Percentiles rank a stretch among this genome's conserved stretches.
Evolutionary conservation across 495 filamentous ascomycete species (phyloP).

Genomic region (Podospora fimiseda): DNA sequence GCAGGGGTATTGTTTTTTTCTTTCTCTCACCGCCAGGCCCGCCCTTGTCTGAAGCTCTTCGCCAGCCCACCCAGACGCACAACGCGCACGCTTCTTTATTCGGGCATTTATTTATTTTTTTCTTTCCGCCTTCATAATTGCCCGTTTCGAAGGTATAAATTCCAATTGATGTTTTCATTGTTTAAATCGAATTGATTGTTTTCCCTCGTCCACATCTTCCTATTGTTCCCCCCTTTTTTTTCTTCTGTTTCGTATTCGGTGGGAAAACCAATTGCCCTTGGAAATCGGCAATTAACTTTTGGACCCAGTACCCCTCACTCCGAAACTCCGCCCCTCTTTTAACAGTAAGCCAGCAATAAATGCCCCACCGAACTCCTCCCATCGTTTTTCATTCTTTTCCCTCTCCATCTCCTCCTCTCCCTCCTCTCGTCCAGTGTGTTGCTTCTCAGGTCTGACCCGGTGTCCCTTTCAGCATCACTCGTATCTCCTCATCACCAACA

Average conservation of each 20-base stretch:
- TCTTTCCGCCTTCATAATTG: slow-evolving; percentile 1
- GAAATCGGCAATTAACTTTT: slow-evolving; percentile 1
- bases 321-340: slow-evolving; percentile 4
- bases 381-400: neutral
- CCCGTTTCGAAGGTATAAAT: neutral
- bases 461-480: neutral
- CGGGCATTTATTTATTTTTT: neutral
- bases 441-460: neutral
- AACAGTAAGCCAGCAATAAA: slow-evolving; percentile 1
- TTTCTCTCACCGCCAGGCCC: neutral
- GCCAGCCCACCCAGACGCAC: neutral
- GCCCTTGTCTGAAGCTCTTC: neutral
- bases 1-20: neutral
- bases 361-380: neutral
- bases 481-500: neutral
- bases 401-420: slow-evolving; percentile 1
- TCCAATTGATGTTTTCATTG: neutral
- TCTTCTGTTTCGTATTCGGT: neutral
- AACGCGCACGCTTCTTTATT: slow-evolving; percentile 7
- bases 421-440: neutral
- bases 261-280: neutral
- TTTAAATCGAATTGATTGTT: neutral
- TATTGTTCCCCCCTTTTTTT: neutral
- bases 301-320: slow-evolving; percentile 4
- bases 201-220: neutral